Conservation (phyloP, 805 yeast species). For the Ogataea saltuana region DNA sequence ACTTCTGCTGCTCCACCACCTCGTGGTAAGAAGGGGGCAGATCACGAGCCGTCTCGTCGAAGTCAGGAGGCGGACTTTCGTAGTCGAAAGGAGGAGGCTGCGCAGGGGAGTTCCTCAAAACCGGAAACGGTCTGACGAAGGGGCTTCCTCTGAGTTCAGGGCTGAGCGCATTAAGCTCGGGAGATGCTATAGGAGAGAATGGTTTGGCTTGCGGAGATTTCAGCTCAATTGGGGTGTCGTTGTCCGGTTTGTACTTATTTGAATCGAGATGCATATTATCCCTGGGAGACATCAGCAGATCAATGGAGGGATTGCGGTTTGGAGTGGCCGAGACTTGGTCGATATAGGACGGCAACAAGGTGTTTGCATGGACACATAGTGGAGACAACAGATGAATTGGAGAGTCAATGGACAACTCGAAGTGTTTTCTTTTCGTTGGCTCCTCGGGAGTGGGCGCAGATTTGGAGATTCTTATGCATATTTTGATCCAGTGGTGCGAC, state of each 20-base stretch:
- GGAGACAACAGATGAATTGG: slow-evolving; percentile 84
- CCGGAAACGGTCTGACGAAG: background rate
- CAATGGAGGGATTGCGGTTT: slow-evolving; percentile 19
- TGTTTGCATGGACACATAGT: slow-evolving; percentile 77
- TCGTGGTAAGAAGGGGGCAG: slow-evolving; percentile 35
- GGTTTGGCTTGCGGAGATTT: slow-evolving; percentile 70
- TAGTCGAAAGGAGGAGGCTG: slow-evolving; percentile 23
- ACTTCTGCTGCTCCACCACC: slow-evolving; percentile 16
- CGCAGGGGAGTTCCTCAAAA: background rate
- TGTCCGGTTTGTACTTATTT: slow-evolving; percentile 56
- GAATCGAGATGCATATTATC: slow-evolving; percentile 37
- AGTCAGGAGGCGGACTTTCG: slow-evolving; percentile 34
- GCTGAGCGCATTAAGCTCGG: slow-evolving; percentile 32
- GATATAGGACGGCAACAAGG: slow-evolving; percentile 71
- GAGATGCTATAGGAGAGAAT: slow-evolving; percentile 44
- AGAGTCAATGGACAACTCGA: slow-evolving; percentile 91
- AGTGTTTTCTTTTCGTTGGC: slow-evolving; percentile 72
- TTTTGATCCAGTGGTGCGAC: slow-evolving; percentile 93
- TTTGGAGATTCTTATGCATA: slow-evolving; percentile 76
- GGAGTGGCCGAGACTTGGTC: slow-evolving; percentile 24
- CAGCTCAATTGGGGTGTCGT: slow-evolving; percentile 43
- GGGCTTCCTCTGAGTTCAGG: slow-evolving; percentile 29
- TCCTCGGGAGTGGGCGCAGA: slow-evolving; percentile 50
- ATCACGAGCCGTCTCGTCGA: slow-evolving; percentile 26
- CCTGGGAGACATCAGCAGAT: slow-evolving; percentile 31